These are phyloP conservation scores for Akebia trifoliata DNA, from an alignment of 164 flowering plant species.

Conservation along the genomic window DNA sequence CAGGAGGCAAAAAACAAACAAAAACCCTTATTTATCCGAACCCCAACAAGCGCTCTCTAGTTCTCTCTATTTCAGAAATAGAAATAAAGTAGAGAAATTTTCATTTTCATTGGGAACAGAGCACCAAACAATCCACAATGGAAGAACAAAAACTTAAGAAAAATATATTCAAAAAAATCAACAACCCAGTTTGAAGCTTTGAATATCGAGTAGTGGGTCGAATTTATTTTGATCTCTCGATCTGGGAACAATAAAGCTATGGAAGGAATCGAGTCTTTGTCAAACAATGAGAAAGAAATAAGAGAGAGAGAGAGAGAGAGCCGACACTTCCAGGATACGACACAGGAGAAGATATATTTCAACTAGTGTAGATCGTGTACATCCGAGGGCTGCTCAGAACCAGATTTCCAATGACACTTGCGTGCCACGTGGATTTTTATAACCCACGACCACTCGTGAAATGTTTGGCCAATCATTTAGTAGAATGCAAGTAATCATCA, in stretches of 20 bases:
- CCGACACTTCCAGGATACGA: background rate
- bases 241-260: conserved; percentile 24
- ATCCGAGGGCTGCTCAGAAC: background rate
- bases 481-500: too few species aligned
- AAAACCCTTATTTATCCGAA: conserved; percentile 24
- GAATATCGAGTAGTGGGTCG: conserved; percentile 10
- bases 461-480: too few species aligned
- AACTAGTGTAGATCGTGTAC: background rate
- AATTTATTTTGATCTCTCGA: conserved; percentile 24
- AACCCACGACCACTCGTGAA: too few species aligned
- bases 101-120: too few species aligned
- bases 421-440: too few species aligned
- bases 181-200: conserved; percentile 6
- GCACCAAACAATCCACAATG: conserved; percentile 9
- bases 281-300: conserved; percentile 4
- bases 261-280: conserved; percentile 19
- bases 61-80: background rate
- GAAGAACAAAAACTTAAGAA: background rate
- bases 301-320: conserved; percentile 17
- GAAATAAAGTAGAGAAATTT: conserved; percentile 6
- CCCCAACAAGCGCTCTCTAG: background rate
- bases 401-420: background rate
- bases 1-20: conserved; percentile 22
- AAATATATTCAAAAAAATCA: conserved; percentile 4
- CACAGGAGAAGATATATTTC: conserved; percentile 2